A percentile compares a stretch with the other conserved stretches of the same genome.
phyloP scores from a whole-genome alignment of 2,329 filamentous ascomycete genomes.

The Chaetomiaceae sp. region DNA sequence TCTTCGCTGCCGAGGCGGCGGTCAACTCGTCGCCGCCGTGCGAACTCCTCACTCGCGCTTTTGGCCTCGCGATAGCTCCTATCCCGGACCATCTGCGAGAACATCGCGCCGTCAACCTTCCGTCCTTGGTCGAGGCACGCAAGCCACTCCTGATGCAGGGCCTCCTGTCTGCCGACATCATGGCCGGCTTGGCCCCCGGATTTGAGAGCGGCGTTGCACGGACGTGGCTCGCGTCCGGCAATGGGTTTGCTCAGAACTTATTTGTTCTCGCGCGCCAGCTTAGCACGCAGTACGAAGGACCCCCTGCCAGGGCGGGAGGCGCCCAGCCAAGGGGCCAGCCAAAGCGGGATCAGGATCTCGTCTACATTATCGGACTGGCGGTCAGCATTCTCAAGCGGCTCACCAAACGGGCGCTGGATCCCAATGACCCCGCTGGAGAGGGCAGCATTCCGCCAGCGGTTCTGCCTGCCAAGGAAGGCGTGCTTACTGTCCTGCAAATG shows the following conservation, averaged over 20 bases:
- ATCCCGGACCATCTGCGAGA: slow-evolving; percentile 64
- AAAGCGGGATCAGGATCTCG: slow-evolving; percentile 48
- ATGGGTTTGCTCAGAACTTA: slow-evolving; percentile 78
- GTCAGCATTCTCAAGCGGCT: slow-evolving; percentile 64
- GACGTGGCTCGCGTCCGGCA: slow-evolving; percentile 76
- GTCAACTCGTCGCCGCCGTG: slow-evolving; percentile 54
- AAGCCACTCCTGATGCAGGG: slow-evolving; percentile 92
- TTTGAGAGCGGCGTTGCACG: slow-evolving; percentile 65
- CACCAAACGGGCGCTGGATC: slow-evolving; percentile 62
- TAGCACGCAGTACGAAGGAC: slow-evolving; percentile 57
- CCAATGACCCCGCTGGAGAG: slow-evolving; percentile 40
- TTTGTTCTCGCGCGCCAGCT: slow-evolving; percentile 71
- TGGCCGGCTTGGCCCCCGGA: slow-evolving; percentile 63
- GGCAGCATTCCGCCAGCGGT: slow-evolving; percentile 54
- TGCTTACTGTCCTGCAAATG: slow-evolving; percentile 65
- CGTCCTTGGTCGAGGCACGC: slow-evolving; percentile 71
- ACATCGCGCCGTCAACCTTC: slow-evolving; percentile 54
- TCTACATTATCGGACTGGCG: slow-evolving; percentile 64
- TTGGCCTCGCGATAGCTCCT: slow-evolving; percentile 79
- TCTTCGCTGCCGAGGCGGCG: slow-evolving; percentile 70
- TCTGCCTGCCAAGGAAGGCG: slow-evolving; percentile 61
- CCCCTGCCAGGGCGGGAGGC: slow-evolving; percentile 29
- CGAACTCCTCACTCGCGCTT: slow-evolving; percentile 80
- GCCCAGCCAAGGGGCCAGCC: slow-evolving; percentile 23
- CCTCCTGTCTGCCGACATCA: slow-evolving; percentile 81